A percentile compares a stretch with the other conserved stretches of the same genome.
These are phyloP conservation scores for Carex pumila DNA, from an alignment of 176 grass and related monocot species.

Conservation along the genomic window DNA sequence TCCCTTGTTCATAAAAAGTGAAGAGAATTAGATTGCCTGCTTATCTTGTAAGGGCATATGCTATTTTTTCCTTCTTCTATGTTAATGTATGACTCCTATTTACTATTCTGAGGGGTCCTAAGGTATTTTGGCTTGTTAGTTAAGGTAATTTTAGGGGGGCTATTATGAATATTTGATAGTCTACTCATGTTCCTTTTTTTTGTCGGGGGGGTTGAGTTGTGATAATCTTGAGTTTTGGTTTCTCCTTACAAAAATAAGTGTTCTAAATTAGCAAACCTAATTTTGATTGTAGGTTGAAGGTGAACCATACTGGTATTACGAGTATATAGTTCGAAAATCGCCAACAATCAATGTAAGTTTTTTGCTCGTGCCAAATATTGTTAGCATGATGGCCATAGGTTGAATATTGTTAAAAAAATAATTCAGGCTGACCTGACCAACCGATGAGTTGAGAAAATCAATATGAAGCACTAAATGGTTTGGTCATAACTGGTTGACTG, in stretches of 20 bases:
- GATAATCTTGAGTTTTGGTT: neutral
- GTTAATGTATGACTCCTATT: neutral
- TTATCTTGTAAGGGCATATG: neutral
- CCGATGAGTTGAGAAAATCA: neutral
- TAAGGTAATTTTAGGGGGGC: neutral
- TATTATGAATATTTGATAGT: neutral
- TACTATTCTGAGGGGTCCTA: neutral
- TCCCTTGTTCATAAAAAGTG: neutral
- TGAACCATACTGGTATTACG: constrained; percentile 94
- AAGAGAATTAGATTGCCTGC: neutral
- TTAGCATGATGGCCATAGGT: constrained; percentile 8
- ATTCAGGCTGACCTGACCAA: neutral
- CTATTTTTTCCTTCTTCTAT: neutral
- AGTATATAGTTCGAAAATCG: constrained; percentile 90
- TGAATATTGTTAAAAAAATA: neutral
- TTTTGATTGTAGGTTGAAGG: constrained; percentile 53
- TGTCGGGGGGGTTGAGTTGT: no score
- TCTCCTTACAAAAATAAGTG: neutral
- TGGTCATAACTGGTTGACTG: neutral
- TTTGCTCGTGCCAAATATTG: neutral
- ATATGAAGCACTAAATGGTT: neutral
- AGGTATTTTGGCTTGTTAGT: neutral
- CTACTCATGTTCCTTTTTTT: neutral
- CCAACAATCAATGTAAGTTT: constrained; percentile 73
- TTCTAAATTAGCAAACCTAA: neutral